Base-by-base conservation (phyloP, 1,284 basidiomycete species). In the Tilletiopsis washingtonensis region DNA sequence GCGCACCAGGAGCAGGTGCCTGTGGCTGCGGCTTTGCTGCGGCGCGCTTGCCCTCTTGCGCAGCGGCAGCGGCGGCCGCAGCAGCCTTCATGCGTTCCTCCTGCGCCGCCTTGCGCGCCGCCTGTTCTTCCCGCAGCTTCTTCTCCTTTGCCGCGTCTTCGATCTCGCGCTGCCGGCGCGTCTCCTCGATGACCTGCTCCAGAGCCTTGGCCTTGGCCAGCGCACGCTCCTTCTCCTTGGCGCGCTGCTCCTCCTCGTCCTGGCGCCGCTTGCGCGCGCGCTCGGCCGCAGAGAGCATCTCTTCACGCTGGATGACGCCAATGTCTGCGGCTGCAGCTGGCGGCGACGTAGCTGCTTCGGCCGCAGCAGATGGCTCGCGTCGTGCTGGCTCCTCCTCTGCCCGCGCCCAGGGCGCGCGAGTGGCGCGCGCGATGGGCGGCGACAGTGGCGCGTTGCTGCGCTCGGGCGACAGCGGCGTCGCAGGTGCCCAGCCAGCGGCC, bases 221-320 rank as follows among this genome's bases (percentile, higher is more conserved):
- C 26, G 69, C 69, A 25, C 69, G 61, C 43, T 69, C 62, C 14
- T 56, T 62, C 49, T 71, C 59, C 3, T 59, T 61, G 32, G 58
- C 47, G 34, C 68, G 54, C 12, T 51, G 53, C 12, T 49, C 53
- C 48, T 71, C 68, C 37, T 71, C 68, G 37, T 71, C 67, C 32
- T 70, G 55, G 15, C 68, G 60, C 24, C 69, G 58, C 49, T 58
- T 64, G 12, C 69, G 57, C 4, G 69, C 69, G 14, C 69, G 57
- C 47, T 72, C 69, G 4, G 66, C 65, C 29, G 69, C 59, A 19
- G 64, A 61, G 19, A 61, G 51, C 42, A 69, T 62, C 43, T 71
- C 69, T 20, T 27, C 12, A 19, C 25, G 50, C 15, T 54, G 6
- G 42, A 5, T 11, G 17, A 25, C 46, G 39, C 36, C 46, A 44